Conservation (phyloP, 768 basidiomycete species). For the Favolaschia claudopus region DNA sequence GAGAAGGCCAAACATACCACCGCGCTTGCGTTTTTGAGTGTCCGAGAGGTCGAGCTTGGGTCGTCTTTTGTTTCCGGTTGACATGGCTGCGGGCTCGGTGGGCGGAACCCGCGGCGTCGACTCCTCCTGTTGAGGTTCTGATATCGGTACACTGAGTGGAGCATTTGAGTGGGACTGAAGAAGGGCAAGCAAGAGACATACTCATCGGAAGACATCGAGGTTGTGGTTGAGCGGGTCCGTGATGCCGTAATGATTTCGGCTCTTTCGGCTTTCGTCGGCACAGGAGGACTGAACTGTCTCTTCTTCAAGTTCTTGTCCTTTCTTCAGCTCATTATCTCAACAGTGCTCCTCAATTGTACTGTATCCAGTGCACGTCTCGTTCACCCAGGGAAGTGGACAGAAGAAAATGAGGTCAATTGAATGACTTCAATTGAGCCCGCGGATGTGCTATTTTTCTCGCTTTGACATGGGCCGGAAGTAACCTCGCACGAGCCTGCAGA, state of each 20-base stretch:
- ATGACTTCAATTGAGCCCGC: too few relatives aligned
- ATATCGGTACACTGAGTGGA: constrained; percentile 42
- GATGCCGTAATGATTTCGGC: too few relatives aligned
- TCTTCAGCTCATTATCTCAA: too few relatives aligned
- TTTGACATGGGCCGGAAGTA: too few relatives aligned
- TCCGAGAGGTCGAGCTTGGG: constrained; percentile 74
- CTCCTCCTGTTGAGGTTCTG: constrained; percentile 33
- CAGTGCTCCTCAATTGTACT: too few relatives aligned
- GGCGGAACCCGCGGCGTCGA: constrained; percentile 32
- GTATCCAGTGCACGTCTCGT: too few relatives aligned
- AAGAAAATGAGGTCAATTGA: too few relatives aligned
- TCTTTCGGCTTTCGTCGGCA: neutral
- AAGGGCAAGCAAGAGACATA: constrained; percentile 35
- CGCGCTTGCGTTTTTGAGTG: constrained; percentile 77
- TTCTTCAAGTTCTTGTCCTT: too few relatives aligned
- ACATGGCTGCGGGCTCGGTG: constrained; percentile 56
- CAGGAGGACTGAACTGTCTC: too few relatives aligned
- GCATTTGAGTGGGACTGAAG: constrained; percentile 16
- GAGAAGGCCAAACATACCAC: constrained; percentile 86
- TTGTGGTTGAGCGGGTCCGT: neutral
- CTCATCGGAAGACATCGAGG: constrained; percentile 62
- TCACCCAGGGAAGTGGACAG: too few relatives aligned
- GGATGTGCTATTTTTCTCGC: too few relatives aligned
- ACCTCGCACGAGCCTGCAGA: too few relatives aligned
- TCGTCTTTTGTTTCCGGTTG: constrained; percentile 62